Evolutionary conservation across 768 basidiomycete genomes (phyloP), one percentile per base, ranked within the genome.

Genomic region (Jaapia argillacea): DNA sequence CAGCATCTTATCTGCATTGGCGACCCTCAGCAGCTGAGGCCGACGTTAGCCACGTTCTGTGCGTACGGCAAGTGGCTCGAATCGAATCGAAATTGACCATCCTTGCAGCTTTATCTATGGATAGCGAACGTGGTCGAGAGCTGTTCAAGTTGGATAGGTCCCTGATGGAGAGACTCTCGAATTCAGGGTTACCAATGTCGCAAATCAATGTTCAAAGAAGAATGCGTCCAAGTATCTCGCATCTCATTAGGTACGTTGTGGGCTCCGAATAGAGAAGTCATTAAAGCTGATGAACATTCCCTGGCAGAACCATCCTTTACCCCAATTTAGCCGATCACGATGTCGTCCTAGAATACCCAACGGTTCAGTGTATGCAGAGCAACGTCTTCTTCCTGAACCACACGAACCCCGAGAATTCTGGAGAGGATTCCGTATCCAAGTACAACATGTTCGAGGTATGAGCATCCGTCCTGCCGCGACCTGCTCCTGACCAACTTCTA

Each of bases 1-100:
- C 70, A 86, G 45, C 85, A 88, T 31, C 63, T 88, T 18, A 85
- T 89, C 45, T 64, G 79, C 35, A 86, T 88, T n/a, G 86, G 86
- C 0, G 86, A 89, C 48, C 86, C 85, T 5, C 65, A 73, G 2
- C 86, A 88, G 58, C 67, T 89, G 1, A 72, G 86, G 1, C 85
- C 81, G 0, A 84, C 69, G 0, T 47, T 86, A 37, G 74, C 75
- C 25, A 82, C 74, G 13, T 86, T 67, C 47, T 47, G 83, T 84
- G 45, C 21, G 73, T 56, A n/a, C n/a, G n/a, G n/a, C n/a, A n/a
- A n/a, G n/a, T n/a, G n/a, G n/a, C n/a, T 7, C 14, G 7, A 1
- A 13, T 6, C 6, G 25, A 12, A 26, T 6, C 37, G 7, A 7
- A 12, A 18, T 5, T 28, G 50, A 13, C 51, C 40, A 7, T 27